phyloP scores from a whole-genome alignment of 257 asterid genomes.

The Solanum virginianum region DNA sequence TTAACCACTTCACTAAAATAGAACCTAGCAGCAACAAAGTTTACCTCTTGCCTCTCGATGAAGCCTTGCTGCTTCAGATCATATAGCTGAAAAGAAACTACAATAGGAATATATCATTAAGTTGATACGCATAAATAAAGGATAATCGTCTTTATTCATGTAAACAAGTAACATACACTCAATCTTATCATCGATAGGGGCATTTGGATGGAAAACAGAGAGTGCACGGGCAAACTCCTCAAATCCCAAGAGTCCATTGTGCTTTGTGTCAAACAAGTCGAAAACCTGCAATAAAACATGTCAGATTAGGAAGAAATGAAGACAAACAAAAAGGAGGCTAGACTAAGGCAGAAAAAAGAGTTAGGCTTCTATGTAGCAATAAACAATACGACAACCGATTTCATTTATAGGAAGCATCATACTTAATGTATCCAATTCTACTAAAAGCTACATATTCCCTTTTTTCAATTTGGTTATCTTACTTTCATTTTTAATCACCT shows the following conservation, averaged over 20 bases:
- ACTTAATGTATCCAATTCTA: not conserved
- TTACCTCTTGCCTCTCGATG: slow-evolving; percentile 98
- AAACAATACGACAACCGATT: not conserved
- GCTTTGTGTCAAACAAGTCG: slow-evolving; percentile 74
- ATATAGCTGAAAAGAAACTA: slow-evolving; percentile 94
- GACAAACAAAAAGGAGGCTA: not conserved
- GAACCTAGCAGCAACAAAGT: not conserved
- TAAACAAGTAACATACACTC: slow-evolving; percentile 42
- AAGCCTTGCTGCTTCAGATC: slow-evolving; percentile 99
- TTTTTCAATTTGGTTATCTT: no score
- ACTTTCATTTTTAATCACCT: no score
- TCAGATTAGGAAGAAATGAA: not conserved
- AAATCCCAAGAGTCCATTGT: slow-evolving; percentile 65
- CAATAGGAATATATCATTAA: not conserved
- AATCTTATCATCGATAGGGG: slow-evolving; percentile 63
- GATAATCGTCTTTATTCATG: not conserved
- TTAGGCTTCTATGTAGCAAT: not conserved
- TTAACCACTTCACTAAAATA: not conserved
- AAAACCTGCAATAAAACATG: slow-evolving; percentile 31
- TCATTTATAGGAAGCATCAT: not conserved
- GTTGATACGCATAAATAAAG: not conserved
- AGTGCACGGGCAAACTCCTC: slow-evolving; percentile 84
- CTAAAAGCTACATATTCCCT: no score
- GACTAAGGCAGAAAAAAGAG: no score
- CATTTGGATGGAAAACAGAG: slow-evolving; percentile 80